Evolutionary conservation across 495 filamentous ascomycete genomes (phyloP).

Genomic region (Parmelia sp.): DNA sequence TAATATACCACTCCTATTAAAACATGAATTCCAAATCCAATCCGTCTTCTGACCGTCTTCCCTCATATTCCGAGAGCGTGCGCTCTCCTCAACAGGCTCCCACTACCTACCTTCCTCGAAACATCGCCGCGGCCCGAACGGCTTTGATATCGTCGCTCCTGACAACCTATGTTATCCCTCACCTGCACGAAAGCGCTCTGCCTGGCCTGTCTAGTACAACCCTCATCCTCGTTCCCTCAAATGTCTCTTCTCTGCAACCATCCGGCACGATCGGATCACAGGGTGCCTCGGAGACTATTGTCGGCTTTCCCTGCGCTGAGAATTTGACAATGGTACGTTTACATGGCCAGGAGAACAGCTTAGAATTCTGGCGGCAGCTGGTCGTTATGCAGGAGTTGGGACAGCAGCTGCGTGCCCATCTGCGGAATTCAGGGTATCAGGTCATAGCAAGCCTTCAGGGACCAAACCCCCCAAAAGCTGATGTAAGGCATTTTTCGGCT

Average conservation of each 20-base stretch:
- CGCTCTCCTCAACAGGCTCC: constrained; percentile 1
- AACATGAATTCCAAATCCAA: background rate
- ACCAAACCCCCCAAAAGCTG: background rate
- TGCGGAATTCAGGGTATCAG: constrained; percentile 19
- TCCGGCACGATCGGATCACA: background rate
- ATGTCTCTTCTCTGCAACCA: constrained; percentile 21
- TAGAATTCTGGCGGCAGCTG: constrained; percentile 30
- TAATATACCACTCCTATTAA: no score
- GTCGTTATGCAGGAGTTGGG: constrained; percentile 25
- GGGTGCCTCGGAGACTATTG: constrained; percentile 18
- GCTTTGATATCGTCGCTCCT: constrained; percentile 24
- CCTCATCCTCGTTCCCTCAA: constrained; percentile 31
- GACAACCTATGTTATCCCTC: constrained; percentile 26
- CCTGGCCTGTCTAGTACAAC: constrained; percentile 26
- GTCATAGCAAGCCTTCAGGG: constrained; percentile 4
- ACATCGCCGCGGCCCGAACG: constrained; percentile 20
- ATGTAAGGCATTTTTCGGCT: no score
- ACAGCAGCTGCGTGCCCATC: constrained; percentile 15
- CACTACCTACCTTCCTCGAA: constrained; percentile 7
- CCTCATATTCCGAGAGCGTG: constrained; percentile 20
- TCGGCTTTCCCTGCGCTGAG: constrained; percentile 26
- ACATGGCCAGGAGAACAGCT: constrained; percentile 23
- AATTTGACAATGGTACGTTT: constrained; percentile 28
- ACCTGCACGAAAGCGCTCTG: constrained; percentile 23
- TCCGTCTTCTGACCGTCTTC: constrained; percentile 1